Conservation (phyloP, 2,329 filamentous ascomycete genomes). For the Penicillium frequentans region DNA sequence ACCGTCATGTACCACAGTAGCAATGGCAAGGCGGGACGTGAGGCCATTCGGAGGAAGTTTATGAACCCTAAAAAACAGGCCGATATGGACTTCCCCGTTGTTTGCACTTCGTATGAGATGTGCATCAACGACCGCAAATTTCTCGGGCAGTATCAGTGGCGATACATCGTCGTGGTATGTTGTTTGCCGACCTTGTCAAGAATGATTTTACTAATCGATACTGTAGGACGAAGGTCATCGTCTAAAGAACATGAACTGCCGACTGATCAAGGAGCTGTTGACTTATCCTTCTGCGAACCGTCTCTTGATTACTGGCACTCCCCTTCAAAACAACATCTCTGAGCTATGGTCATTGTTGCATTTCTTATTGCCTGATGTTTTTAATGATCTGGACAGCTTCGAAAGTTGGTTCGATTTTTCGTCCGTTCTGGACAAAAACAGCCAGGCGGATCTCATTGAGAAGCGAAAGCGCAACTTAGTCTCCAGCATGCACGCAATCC, state of each 20-base stretch:
- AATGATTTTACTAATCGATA: constrained; percentile 12
- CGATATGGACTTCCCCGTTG: constrained; percentile 76
- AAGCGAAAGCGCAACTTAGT: constrained; percentile 75
- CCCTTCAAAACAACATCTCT: constrained; percentile 90
- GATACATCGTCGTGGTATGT: constrained; percentile 87
- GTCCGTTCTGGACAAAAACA: constrained; percentile 79
- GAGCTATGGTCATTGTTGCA: constrained; percentile 95
- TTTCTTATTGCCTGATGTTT: constrained; percentile 88
- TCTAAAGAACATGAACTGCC: constrained; percentile 94
- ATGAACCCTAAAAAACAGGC: constrained; percentile 68
- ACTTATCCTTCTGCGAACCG: constrained; percentile 88
- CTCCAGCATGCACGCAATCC: constrained; percentile 84
- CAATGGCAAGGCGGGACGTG: constrained; percentile 73
- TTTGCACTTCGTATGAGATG: constrained; percentile 95
- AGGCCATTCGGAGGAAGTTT: constrained; percentile 68
- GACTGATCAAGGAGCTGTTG: constrained; percentile 83
- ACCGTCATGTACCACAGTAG: constrained; percentile 89
- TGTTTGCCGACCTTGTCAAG: background rate
- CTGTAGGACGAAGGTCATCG: constrained; percentile 86
- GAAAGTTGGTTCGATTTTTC: constrained; percentile 98
- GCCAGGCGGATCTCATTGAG: constrained; percentile 75
- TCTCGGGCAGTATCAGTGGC: constrained; percentile 84
- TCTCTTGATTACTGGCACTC: constrained; percentile 90
- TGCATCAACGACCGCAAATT: constrained; percentile 85
- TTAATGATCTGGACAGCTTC: constrained; percentile 89